Evolutionary conservation across 495 filamentous ascomycete genomes (phyloP).

Genomic region (Tuber aestivum): DNA sequence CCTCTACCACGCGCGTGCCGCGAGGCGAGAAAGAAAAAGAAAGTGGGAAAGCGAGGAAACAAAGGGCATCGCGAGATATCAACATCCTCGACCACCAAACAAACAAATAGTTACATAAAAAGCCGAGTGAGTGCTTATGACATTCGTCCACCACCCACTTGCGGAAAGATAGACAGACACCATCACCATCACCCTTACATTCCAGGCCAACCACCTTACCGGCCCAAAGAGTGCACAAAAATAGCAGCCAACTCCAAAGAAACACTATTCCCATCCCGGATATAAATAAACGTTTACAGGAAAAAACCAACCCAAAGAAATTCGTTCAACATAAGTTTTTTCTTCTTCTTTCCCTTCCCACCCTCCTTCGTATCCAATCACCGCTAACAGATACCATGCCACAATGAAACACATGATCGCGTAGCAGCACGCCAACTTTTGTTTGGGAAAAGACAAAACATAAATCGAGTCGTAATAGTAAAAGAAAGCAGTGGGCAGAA

Average conservation of each 20-base stretch:
- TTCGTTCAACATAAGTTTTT: slow-evolving; percentile 1
- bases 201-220: background rate
- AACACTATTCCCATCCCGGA: slow-evolving; percentile 4
- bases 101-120: slow-evolving; percentile 1
- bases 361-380: background rate
- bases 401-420: slow-evolving; percentile 1
- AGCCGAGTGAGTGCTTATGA: background rate
- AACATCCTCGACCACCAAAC: background rate
- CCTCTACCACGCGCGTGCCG: background rate
- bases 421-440: background rate
- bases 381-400: background rate
- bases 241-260: slow-evolving; percentile 6
- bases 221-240: background rate
- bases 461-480: background rate
- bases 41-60: background rate
- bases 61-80: background rate
- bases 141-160: background rate
- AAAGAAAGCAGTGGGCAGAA: background rate
- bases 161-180: background rate
- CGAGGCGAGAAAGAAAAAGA: background rate
- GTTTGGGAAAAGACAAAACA: background rate
- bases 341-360: background rate
- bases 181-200: background rate
- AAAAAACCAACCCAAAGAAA: background rate
- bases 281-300: slow-evolving; percentile 4